A percentile compares a stretch with the other conserved stretches of the same genome.
Conservation (phyloP, 2,329 filamentous ascomycete species). For the Penicillium sp. region DNA sequence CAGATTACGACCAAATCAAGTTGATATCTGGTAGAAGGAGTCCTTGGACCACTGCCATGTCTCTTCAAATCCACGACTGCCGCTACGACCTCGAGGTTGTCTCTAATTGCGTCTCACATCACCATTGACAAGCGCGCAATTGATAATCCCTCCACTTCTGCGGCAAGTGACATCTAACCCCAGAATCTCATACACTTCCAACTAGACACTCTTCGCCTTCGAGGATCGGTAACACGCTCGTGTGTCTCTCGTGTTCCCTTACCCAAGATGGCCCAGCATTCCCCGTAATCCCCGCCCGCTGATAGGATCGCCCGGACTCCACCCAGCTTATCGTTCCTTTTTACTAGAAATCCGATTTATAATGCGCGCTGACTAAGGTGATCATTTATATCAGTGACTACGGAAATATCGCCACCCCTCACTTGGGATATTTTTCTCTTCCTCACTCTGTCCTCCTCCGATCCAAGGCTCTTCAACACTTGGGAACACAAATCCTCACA, state of each 20-base stretch:
- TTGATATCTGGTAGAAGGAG: neutral
- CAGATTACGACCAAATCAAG: neutral
- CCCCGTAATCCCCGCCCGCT: constrained; percentile 16
- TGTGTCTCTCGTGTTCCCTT: constrained; percentile 6
- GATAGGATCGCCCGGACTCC: constrained; percentile 12
- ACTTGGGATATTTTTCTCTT: constrained; percentile 12
- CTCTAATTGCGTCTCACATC: neutral
- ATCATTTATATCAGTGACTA: constrained; percentile 20
- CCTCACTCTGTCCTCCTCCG: neutral
- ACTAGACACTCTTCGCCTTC: neutral
- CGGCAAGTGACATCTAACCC: neutral
- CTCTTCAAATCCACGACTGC: too few relatives aligned
- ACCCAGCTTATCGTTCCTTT: neutral
- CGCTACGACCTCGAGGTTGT: neutral
- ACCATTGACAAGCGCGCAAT: neutral
- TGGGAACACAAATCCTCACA: constrained; percentile 4
- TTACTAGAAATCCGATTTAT: constrained; percentile 13
- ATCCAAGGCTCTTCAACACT: neutral
- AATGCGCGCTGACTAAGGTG: constrained; percentile 23
- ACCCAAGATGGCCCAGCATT: neutral
- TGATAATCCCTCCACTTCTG: neutral
- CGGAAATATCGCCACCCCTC: constrained; percentile 28
- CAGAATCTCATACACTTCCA: neutral
- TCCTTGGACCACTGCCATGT: too few relatives aligned
- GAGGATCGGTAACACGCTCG: neutral